A percentile compares a stretch with the other conserved stretches of the same genome.
These are phyloP conservation scores for Syncephalastrum sp. DNA, from an alignment of 371 early-diverging fungal genomes.

Conservation along the genomic window DNA sequence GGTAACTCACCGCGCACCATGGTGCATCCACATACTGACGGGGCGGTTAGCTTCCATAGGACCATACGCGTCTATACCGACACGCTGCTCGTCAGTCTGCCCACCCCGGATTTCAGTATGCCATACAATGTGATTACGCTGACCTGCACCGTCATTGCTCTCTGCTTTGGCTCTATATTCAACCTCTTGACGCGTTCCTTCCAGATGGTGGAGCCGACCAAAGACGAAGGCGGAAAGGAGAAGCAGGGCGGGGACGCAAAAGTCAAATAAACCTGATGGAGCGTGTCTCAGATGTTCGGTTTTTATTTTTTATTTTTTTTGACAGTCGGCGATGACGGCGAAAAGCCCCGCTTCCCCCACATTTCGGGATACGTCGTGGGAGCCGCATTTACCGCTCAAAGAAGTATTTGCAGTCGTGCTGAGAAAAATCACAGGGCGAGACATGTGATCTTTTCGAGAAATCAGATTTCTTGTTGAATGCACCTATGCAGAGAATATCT, in stretches of 20 bases:
- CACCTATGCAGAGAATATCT: too few relatives aligned
- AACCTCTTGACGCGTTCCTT: slow-evolving; percentile 76
- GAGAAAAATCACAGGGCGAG: too few relatives aligned
- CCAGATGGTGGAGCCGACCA: slow-evolving; percentile 31
- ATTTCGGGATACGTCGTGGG: too few relatives aligned
- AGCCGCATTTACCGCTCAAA: too few relatives aligned
- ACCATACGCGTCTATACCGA: slow-evolving; percentile 76
- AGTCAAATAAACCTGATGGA: slow-evolving; percentile 8
- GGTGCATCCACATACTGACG: not conserved
- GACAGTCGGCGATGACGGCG: too few relatives aligned
- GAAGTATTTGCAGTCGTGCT: too few relatives aligned
- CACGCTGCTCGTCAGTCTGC: slow-evolving; percentile 79
- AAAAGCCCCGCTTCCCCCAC: too few relatives aligned
- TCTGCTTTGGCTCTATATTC: slow-evolving; percentile 93
- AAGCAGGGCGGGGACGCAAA: not conserved
- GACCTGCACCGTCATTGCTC: slow-evolving; percentile 91
- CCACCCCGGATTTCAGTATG: slow-evolving; percentile 98
- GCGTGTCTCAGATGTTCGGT: not conserved
- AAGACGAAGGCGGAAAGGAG: slow-evolving; percentile 5
- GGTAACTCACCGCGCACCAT: slow-evolving; percentile 5
- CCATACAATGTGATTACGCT: slow-evolving; percentile 98
- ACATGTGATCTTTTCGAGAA: too few relatives aligned
- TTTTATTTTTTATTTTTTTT: too few relatives aligned
- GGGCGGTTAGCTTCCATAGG: slow-evolving; percentile 5
- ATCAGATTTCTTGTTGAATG: too few relatives aligned